Base-by-base conservation (phyloP, 83 land plant species). In the Diphasiastrum complanatum region DNA sequence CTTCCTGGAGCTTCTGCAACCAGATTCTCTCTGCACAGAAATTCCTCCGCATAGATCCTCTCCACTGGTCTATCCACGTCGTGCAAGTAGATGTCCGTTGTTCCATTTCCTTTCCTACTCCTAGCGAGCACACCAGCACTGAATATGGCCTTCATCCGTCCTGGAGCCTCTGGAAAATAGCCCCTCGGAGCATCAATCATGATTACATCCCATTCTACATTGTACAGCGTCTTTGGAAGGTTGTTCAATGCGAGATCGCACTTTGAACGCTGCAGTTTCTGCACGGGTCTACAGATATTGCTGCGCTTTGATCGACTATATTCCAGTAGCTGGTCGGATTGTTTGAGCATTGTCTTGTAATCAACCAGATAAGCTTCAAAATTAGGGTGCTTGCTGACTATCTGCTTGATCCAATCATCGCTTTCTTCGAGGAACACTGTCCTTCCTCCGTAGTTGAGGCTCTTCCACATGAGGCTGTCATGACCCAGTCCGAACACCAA, bases 171-270 rank as follows among this genome's bases (percentile, higher is more conserved):
- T 4, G 62, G 51, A 45, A 41, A 75, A 58, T 73, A 84, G 25
- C 85, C 89, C 5, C 69, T 51, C n/a, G 89, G 89, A 18, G 75
- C 89, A 50, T 84, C 89, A 26, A 84, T 69, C 85, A 84, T 78
- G 57, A 84, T 78, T 60, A 73, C 36, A 45, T 84, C 89, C 88
- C 88, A 84, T 32, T 78, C 79, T 38, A 38, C 65, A 8, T 72
- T 72, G 56, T 84, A 84, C 53, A 81, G 73, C 74, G 72, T 73
- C 58, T 32, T 64, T 20, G 77, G 80, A 48, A 84, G 46, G 14
- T 45, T 38, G 19, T 59, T 47, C 36, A 84, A 59, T 36, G 79
- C 88, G 6, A 84, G 47, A 45, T 47, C 29, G 63, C 92, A 87
- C 0, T 6, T 30, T 18, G 84, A 83, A n/a, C 6, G 0, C 19